A percentile compares a stretch with the other conserved stretches of the same genome.
These are phyloP conservation scores for Crucibulum laeve DNA, from an alignment of 768 basidiomycete genomes.

Conservation along the genomic window DNA sequence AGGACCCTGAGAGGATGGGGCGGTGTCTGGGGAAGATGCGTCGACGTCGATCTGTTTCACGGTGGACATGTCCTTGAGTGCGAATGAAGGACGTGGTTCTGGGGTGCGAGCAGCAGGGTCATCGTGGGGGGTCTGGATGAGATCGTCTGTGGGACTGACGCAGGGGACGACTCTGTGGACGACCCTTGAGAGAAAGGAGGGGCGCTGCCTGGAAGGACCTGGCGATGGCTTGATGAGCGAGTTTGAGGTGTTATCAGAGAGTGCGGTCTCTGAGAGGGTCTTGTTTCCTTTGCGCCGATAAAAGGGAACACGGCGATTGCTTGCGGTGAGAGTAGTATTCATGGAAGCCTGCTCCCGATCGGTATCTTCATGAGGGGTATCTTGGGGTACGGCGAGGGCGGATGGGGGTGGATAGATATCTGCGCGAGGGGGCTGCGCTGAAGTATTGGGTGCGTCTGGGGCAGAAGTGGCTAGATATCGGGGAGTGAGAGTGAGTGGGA, in stretches of 20 bases:
- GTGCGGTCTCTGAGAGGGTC: conserved; percentile 24
- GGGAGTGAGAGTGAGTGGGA: conserved; percentile 3
- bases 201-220: conserved; percentile 21
- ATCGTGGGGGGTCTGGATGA: conserved; percentile 28
- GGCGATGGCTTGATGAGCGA: conserved; percentile 26
- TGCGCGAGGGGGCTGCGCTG: conserved; percentile 8
- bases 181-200: conserved; percentile 61
- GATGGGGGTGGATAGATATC: conserved; percentile 12
- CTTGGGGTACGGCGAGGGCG: conserved; percentile 9
- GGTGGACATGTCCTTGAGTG: conserved; percentile 14
- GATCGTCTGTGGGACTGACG: conserved; percentile 41
- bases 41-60: background rate
- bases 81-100: conserved; percentile 13
- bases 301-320: conserved; percentile 34
- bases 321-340: conserved; percentile 31
- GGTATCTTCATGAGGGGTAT: conserved; percentile 17
- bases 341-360: conserved; percentile 38
- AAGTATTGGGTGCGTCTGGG: conserved; percentile 10
- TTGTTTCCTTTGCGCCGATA: conserved; percentile 38
- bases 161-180: conserved; percentile 69
- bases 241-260: conserved; percentile 25
- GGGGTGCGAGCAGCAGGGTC: conserved; percentile 19
- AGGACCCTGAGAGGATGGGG: too few relatives aligned
- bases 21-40: background rate
- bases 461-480: conserved; percentile 15